Evolutionary conservation across 2,329 filamentous ascomycete species (phyloP), one percentile per base, ranked within the genome.

Genomic region (Tolypocladium amazonense): DNA sequence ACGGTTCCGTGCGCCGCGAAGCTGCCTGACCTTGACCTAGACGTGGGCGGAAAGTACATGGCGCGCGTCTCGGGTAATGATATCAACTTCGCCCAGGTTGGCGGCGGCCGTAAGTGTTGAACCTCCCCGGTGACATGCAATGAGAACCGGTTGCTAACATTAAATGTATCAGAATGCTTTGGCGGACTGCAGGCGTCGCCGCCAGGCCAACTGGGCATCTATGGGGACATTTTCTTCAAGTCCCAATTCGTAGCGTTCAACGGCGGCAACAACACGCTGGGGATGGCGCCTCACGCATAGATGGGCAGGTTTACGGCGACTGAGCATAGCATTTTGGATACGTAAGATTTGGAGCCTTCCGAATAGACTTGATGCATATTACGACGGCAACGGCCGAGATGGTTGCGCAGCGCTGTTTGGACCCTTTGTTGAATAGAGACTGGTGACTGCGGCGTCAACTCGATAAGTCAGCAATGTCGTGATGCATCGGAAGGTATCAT

Each of bases 151-250:
- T 35, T 4, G 50, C 50, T 53, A 8, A 53, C 50, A 53, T n/a
- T 1, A 15, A 35, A 7, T 4, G 25, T 5, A 14, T 14, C n/a
- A 53, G 50, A 35, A 30, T 53, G 87, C 76, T 89, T 87, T 65
- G 87, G 86, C 61, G 87, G 86, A 65, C 73, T 90, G 23, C 87
- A 90, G 74, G 78, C 81, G 38, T 83, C 81, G 55, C 76, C 79
- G 1, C 74, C 75, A 0, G 63, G 63, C 18, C 73, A 75, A 35
- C 71, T 88, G 43, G 82, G 86, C 71, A 85, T 90, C 68, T 85
- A 81, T 66, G 82, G 83, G 23, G 82, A 85, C 66, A 79, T 84
- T 65, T 79, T 85, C 68, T 84, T 85, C 75, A 84, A 84, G 74
- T 81, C 79, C 38, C 79, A 84, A 67, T 84, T 83, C 65, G 79